Percentiles rank a stretch among this genome's conserved stretches.
Conservation (phyloP, 768 basidiomycete genomes). For the Russula brevipes region DNA sequence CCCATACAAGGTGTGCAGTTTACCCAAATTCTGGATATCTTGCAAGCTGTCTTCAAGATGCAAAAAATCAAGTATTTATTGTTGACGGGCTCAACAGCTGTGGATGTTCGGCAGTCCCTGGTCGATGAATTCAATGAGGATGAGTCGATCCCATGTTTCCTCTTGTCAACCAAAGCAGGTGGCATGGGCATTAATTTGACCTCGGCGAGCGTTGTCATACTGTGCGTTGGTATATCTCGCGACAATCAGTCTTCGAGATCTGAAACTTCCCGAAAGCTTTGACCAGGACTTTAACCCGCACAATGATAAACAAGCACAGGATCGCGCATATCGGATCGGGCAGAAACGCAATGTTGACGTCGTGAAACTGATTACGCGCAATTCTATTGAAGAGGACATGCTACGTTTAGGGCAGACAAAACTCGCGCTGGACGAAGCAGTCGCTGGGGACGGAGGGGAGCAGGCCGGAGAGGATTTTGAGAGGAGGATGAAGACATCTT, state of each 20-base stretch:
- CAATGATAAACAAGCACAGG: conserved; percentile 97
- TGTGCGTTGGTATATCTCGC: conserved; percentile 44
- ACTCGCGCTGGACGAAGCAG: conserved; percentile 87
- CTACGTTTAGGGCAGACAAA: conserved; percentile 83
- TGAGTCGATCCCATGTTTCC: conserved; percentile 78
- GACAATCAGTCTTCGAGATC: conserved; percentile 2
- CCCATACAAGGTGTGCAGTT: conserved; percentile 48
- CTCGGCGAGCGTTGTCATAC: conserved; percentile 91
- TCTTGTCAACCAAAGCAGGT: conserved; percentile 88
- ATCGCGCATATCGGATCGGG: conserved; percentile 95
- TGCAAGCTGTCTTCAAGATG: conserved; percentile 75
- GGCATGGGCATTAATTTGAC: conserved; percentile 97
- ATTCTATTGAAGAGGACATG: conserved; percentile 97
- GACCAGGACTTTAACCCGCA: conserved; percentile 98
- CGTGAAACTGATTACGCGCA: conserved; percentile 85
- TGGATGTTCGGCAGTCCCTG: conserved; percentile 86
- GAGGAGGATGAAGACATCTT: conserved; percentile 73
- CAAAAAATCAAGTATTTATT: conserved; percentile 69
- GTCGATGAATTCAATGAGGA: conserved; percentile 95
- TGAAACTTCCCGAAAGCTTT: conserved; percentile 48
- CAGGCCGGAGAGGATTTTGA: conserved; percentile 52
- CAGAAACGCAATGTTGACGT: conserved; percentile 93
- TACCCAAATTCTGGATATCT: conserved; percentile 91
- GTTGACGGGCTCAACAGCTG: conserved; percentile 89
- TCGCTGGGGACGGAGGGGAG: conserved; percentile 70